phyloP scores from a whole-genome alignment of 345 rosid species.

The Eucalyptus sp. region DNA sequence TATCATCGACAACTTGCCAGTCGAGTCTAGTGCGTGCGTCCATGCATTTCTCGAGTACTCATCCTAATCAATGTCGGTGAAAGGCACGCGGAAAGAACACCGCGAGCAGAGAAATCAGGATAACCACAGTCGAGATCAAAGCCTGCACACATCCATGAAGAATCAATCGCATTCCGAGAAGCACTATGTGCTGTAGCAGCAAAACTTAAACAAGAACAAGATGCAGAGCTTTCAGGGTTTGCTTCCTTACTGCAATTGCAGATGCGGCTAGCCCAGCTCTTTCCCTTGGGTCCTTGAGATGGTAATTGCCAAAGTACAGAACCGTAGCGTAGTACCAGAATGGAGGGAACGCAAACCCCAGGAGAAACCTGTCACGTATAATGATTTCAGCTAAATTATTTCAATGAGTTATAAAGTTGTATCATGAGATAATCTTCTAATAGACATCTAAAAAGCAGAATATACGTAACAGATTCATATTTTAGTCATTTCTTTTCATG shows the following conservation, averaged over 20 bases:
- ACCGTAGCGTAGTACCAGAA: constrained; percentile 11
- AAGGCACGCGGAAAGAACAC: background rate
- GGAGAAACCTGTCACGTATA: background rate
- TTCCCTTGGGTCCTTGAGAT: constrained; percentile 14
- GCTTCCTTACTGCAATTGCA: constrained; percentile 14
- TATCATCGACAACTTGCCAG: background rate
- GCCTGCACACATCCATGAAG: background rate
- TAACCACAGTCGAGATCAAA: background rate
- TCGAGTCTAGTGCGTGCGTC: background rate
- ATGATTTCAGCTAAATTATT: background rate
- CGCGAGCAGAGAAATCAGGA: background rate
- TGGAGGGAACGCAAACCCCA: constrained; percentile 10
- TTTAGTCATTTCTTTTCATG: background rate
- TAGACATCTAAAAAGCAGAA: background rate
- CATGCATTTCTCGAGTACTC: background rate
- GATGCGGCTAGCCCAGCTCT: constrained; percentile 25
- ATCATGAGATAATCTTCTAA: background rate
- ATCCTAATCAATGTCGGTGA: background rate
- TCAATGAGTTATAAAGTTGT: background rate
- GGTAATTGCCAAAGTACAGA: constrained; percentile 3
- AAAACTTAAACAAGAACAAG: background rate
- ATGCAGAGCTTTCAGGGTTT: background rate
- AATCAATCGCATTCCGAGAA: background rate
- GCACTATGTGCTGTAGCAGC: background rate
- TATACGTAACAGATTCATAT: background rate